Base-by-base conservation (phyloP, 768 basidiomycete species). In the Russula brevipes region DNA sequence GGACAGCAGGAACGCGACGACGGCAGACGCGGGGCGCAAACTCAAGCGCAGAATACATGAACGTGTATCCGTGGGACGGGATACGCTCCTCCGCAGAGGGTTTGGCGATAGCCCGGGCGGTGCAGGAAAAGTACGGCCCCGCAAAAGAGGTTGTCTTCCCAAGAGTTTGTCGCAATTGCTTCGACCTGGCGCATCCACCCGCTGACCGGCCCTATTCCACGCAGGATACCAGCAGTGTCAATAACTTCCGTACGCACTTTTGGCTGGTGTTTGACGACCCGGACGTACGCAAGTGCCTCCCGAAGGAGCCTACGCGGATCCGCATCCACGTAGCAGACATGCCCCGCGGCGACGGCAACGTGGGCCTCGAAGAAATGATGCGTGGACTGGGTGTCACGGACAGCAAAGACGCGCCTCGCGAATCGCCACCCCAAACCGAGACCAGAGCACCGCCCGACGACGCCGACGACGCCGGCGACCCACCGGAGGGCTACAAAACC, bases 281-380 rank as follows among this genome's bases (percentile, higher is more conserved):
- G 24, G 64, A 45, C 12, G 51, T 57, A 42, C 44, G 47, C 24
- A 14, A 57, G 42, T 42, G 36, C 35, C 19, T 61, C 31, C 65
- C 60, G 11, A 57, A 45, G 39, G 24, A n/a, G 14, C 19, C 9
- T 0, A 33, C 16, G 4, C 44, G 17, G 24, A 24, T 67, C 10
- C 33, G 54, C 33, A 31, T 66, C 14, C 19, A 31, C n/a, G 52
- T 67, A n/a, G 6, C 57, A 10, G 59, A 51, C 41, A 4, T 56
- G 10, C 62, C 50, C 6, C 35, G 8, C 7, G 10, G 53, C 31
- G 66, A 66, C 17, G 64, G 60, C 14, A 54, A 66, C 24, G 47
- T 61, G 10, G 66, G 66, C 4, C 9, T 67, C n/a, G 64, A 65
- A 11, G 64, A 61, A 2, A 55, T 67, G 64, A 35, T 62, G 30